Conservation (phyloP, 306 rosid species). For the Comarum palustre region DNA sequence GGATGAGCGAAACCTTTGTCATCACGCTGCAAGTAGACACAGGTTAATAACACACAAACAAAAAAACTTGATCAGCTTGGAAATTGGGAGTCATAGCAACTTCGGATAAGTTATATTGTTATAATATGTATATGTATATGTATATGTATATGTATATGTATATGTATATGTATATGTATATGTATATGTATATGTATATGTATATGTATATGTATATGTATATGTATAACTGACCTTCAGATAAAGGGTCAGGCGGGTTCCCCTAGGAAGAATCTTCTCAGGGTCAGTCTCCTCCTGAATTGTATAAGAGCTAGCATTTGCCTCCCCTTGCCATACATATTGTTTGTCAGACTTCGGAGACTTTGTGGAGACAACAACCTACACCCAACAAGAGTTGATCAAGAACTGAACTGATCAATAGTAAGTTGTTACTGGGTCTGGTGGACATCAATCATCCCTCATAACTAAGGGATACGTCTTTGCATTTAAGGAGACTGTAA, state of each 20-base stretch:
- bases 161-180: not conserved
- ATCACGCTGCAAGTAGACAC: slow-evolving; percentile 51
- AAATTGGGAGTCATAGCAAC: not conserved
- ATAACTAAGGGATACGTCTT: not conserved
- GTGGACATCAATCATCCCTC: not conserved
- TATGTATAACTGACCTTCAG: slow-evolving; percentile 58
- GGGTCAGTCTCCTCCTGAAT: slow-evolving; percentile 87
- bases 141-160: too few relatives aligned
- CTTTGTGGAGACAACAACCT: slow-evolving; percentile 92
- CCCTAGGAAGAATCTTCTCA: slow-evolving; percentile 76
- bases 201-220: not conserved
- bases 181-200: not conserved
- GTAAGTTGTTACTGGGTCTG: not conserved
- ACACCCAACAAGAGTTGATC: slow-evolving; percentile 22
- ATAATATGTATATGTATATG: not conserved
- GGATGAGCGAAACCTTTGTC: slow-evolving; percentile 92
- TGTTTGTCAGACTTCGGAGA: slow-evolving; percentile 87
- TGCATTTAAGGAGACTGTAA: not conserved
- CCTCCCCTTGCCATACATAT: slow-evolving; percentile 97
- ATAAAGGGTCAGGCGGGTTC: slow-evolving; percentile 78
- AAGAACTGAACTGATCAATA: not conserved
- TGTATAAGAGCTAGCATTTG: slow-evolving; percentile 87
- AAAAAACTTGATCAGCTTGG: slow-evolving; percentile 17
- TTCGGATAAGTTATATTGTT: not conserved
- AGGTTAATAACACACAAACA: not conserved